Conservation (phyloP, 2,329 filamentous ascomycete species). For the Ophiosphaerella narmari region DNA sequence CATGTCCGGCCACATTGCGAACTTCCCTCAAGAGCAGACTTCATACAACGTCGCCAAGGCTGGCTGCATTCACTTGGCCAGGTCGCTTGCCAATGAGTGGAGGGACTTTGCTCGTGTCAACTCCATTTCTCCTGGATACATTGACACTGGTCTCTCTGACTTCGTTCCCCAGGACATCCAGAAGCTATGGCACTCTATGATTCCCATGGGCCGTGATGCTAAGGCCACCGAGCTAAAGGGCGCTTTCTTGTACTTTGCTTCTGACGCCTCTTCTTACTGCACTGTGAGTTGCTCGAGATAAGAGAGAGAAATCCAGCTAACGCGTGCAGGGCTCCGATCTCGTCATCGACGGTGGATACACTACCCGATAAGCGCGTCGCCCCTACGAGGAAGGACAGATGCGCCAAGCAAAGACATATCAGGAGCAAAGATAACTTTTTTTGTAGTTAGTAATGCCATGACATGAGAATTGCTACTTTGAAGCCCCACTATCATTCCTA, state of each 20-base stretch:
- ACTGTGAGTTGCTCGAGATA: constrained; percentile 57
- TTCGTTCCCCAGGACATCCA: constrained; percentile 71
- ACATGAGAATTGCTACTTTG: constrained; percentile 18
- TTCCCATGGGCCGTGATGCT: constrained; percentile 78
- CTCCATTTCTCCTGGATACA: constrained; percentile 70
- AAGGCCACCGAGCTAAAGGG: constrained; percentile 79
- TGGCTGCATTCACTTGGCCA: constrained; percentile 67
- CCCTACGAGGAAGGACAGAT: constrained; percentile 14
- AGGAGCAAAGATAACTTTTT: neutral
- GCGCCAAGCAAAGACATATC: constrained; percentile 16
- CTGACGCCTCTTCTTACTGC: constrained; percentile 81
- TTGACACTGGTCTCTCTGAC: constrained; percentile 69
- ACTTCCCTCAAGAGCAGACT: constrained; percentile 73
- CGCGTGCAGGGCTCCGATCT: constrained; percentile 62
- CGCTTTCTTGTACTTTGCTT: constrained; percentile 79
- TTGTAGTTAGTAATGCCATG: constrained; percentile 22
- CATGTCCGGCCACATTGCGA: constrained; percentile 83
- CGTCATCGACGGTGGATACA: constrained; percentile 76
- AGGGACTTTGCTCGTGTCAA: constrained; percentile 71
- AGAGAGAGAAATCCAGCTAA: constrained; percentile 25
- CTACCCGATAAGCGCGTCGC: constrained; percentile 43
- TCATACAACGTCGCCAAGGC: constrained; percentile 61
- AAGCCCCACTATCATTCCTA: neutral
- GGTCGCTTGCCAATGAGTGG: constrained; percentile 71
- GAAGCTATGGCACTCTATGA: constrained; percentile 76